phyloP scores from a whole-genome alignment of 768 basidiomycete genomes.

The Bullera alba region DNA sequence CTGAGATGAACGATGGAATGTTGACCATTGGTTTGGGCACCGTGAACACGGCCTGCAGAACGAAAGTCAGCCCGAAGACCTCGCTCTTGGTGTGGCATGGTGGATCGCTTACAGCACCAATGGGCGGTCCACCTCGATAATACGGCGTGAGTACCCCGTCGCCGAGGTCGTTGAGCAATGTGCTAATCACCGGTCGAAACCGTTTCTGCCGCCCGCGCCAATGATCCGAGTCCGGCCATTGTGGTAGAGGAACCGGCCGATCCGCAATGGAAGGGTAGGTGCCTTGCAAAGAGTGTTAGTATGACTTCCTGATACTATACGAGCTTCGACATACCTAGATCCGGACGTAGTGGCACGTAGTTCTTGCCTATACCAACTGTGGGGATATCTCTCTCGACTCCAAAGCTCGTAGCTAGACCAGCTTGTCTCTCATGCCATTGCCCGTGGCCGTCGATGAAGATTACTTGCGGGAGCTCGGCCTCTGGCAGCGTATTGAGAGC shows the following conservation, averaged over 20 bases:
- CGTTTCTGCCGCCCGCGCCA: neutral
- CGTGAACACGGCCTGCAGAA: neutral
- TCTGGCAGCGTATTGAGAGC: neutral
- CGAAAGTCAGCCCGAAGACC: neutral
- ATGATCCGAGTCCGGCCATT: neutral
- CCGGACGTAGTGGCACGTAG: neutral
- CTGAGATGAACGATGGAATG: neutral
- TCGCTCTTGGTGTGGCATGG: too few relatives aligned
- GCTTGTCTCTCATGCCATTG: neutral
- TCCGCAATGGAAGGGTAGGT: too few relatives aligned
- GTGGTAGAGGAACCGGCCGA: neutral
- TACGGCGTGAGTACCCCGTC: neutral
- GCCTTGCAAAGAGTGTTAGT: too few relatives aligned
- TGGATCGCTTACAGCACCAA: too few relatives aligned
- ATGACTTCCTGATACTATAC: neutral
- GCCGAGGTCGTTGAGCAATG: neutral
- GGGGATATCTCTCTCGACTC: neutral
- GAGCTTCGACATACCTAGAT: neutral
- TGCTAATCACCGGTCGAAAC: neutral
- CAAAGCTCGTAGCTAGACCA: neutral
- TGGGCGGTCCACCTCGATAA: neutral
- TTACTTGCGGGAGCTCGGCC: neutral
- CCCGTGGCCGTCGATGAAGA: neutral
- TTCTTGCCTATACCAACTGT: neutral
- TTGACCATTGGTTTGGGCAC: neutral